Evolutionary conservation across 106 monocot species (phyloP).

Genomic region (Allium cepa): DNA sequence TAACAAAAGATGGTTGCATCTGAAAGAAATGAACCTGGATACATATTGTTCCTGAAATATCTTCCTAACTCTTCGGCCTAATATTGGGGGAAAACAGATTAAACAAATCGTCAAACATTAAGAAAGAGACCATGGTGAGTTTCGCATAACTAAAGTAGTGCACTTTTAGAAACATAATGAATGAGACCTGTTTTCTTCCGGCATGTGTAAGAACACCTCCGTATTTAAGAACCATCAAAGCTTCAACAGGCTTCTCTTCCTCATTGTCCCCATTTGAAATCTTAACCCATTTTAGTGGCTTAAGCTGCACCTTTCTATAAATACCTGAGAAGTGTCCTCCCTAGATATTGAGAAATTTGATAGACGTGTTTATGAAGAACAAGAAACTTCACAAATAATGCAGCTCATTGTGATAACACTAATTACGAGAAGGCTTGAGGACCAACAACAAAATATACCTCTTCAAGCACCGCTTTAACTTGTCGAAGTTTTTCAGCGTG

Average conservation of each 20-base stretch:
- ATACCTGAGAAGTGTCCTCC: constrained; percentile 99
- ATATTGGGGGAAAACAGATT: constrained; percentile 10
- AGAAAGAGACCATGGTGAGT: background rate
- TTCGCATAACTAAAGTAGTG: background rate
- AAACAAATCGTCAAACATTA: background rate
- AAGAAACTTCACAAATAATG: background rate
- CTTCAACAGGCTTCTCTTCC: constrained; percentile 86
- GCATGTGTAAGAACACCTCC: constrained; percentile 99
- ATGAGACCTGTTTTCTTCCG: constrained; percentile 87
- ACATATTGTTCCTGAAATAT: constrained; percentile 95
- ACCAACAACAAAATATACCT: constrained; percentile 35
- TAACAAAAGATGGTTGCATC: background rate
- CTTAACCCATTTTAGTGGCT: constrained; percentile 83
- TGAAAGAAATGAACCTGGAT: constrained; percentile 57
- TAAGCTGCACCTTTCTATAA: constrained; percentile 95
- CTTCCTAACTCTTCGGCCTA: constrained; percentile 98
- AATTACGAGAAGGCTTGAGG: background rate
- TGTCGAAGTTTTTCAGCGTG: constrained; percentile 92
- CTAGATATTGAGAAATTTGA: constrained; percentile 24
- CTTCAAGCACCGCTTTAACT: constrained; percentile 89
- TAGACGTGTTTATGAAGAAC: background rate
- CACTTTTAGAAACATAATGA: background rate
- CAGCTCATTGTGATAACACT: background rate
- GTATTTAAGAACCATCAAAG: constrained; percentile 98
- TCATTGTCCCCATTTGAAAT: constrained; percentile 70